Evolutionary conservation across 306 rosid species (phyloP).

Genomic region (Begonia masoniana): DNA sequence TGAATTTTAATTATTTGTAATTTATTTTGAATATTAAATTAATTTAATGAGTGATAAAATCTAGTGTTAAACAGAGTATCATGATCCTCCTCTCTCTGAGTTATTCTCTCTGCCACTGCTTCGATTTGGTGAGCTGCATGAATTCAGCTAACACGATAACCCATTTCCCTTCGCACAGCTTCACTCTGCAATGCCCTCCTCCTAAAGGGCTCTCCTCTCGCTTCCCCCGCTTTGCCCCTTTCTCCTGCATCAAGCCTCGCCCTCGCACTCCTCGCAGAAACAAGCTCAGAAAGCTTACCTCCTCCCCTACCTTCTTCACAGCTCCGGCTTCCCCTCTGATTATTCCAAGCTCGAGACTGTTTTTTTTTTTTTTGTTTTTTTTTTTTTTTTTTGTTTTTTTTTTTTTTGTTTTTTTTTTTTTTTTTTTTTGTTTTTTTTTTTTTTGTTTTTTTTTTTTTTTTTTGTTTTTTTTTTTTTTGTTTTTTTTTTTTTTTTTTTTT

Average conservation of each 20-base stretch:
- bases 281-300: conserved; percentile 14
- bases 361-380: too few species aligned
- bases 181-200: conserved; percentile 1
- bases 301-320: conserved; percentile 11
- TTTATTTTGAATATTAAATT: too few species aligned
- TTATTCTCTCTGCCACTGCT: not conserved
- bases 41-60: too few species aligned
- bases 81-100: too few species aligned
- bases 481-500: too few species aligned
- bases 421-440: too few species aligned
- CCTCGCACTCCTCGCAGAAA: conserved; percentile 33
- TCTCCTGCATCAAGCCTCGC: conserved; percentile 38
- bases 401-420: too few species aligned
- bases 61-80: too few species aligned
- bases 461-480: too few species aligned
- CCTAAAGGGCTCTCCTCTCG: not conserved
- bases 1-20: too few species aligned
- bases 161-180: conserved; percentile 3
- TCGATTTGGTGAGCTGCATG: conserved; percentile 2
- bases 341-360: conserved; percentile 32
- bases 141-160: not conserved
- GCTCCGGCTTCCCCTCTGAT: conserved; percentile 14
- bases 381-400: too few species aligned
- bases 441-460: too few species aligned
- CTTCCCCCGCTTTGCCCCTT: conserved; percentile 3